Base-by-base conservation (phyloP, 352 stramenopile species). In the Peronospora belbahrii region DNA sequence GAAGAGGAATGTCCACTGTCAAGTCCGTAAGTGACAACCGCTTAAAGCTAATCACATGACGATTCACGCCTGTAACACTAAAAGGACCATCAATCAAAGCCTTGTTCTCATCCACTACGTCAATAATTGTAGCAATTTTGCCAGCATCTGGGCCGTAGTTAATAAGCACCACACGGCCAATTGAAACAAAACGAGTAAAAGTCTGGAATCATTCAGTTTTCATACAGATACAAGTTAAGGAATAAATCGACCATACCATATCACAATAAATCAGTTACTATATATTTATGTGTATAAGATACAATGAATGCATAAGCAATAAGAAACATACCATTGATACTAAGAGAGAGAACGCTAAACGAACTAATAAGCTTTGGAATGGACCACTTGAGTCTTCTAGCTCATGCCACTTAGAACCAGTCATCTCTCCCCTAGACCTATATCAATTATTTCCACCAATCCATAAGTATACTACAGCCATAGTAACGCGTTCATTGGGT, bases 101-200 rank as follows among this genome's bases (percentile, higher is more conserved):
- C 75, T 96, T 98, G 85, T 99, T 99, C 74, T 97, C 88, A 62
- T 99, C 96, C 40, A 99, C 93, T 48, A 99, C 95, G 73, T 99
- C 97, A 70, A 99, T 97, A 77, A 99, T 98, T 43, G 93, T 98
- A 63, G 83, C 90, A 48, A 99, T 88, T 82, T 98, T 99, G 66
- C 96, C 96, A 37, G 82, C 74, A 56, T 98, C 86, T 34, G 92
- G 89, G 70, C 97, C 97, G 66, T 98, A 99, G 87, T 99, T 99
- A 64, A 99, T 93, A 34, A 99, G 74, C 68, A 94, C 93, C 47
- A 99, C 91, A 67, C 97, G 95, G 74, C 97, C 97, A 67, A 99
- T 95, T 80, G 98, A 94, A 65, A 99, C 96, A 76, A 98, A 99
- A 79, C 96, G 93, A 70, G 83, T 97, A 80, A 99, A 99, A 78